Percentiles rank a stretch among this genome's conserved stretches.
Evolutionary conservation across 805 yeast species (phyloP).

Genomic region (Peterozyma toletana): DNA sequence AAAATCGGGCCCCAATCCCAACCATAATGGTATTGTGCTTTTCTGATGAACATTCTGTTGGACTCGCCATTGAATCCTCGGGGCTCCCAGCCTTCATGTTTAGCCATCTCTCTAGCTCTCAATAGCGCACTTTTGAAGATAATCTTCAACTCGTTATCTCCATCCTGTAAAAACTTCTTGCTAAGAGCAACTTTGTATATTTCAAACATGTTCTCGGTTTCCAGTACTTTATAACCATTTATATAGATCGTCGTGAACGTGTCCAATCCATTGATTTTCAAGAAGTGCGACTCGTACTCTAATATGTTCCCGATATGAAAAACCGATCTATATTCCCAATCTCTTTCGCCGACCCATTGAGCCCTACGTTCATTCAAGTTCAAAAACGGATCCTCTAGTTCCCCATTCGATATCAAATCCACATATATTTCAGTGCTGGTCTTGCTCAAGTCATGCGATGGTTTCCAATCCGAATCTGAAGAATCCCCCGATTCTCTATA

Average conservation of each 20-base stretch:
- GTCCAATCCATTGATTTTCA: conserved; percentile 37
- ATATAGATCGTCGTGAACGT: conserved; percentile 32
- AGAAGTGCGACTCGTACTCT: conserved; percentile 11
- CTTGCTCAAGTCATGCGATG: not conserved
- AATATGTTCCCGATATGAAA: conserved; percentile 9
- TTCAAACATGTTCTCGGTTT: conserved; percentile 37
- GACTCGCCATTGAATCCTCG: conserved; percentile 35
- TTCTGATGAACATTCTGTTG: conserved; percentile 35
- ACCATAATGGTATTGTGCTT: conserved; percentile 48
- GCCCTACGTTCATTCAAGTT: conserved; percentile 34
- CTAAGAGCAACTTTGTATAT: conserved; percentile 23
- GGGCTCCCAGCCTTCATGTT: conserved; percentile 19
- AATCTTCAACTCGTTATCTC: conserved; percentile 25
- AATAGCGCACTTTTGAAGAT: conserved; percentile 29
- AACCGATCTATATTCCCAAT: conserved; percentile 36
- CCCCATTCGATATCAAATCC: conserved; percentile 29
- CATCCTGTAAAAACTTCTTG: conserved; percentile 8
- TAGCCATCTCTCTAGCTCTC: conserved; percentile 25
- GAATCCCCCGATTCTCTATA: too few species aligned
- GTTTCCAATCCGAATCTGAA: conserved; percentile 1
- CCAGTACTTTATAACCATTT: conserved; percentile 27
- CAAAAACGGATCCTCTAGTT: conserved; percentile 38
- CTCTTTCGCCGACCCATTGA: conserved; percentile 44
- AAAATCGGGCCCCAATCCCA: conserved; percentile 53
- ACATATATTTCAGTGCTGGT: conserved; percentile 28